A percentile compares a stretch with the other conserved stretches of the same genome.
These are phyloP conservation scores for Agaricus subrufescens DNA, from an alignment of 768 basidiomycete species.

Conservation along the genomic window DNA sequence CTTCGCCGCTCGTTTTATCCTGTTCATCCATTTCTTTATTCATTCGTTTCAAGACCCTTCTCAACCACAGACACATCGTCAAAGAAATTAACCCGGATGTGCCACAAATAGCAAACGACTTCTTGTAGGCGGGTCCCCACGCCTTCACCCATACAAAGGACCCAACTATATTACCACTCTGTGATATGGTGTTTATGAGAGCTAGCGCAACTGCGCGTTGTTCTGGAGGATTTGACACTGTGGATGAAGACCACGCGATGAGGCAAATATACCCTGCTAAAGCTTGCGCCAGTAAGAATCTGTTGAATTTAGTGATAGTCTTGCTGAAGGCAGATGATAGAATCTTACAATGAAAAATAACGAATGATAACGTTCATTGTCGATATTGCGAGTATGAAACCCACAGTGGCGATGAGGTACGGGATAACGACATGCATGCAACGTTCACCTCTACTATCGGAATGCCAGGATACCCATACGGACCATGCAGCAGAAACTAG, in stretches of 20 bases:
- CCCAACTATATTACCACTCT: constrained; percentile 80
- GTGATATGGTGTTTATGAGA: constrained; percentile 74
- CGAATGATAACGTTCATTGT: constrained; percentile 60
- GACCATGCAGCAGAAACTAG: constrained; percentile 54
- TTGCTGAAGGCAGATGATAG: neutral
- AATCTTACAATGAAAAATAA: constrained; percentile 41
- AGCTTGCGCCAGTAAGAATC: constrained; percentile 74
- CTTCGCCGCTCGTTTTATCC: constrained; percentile 28
- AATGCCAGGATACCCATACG: constrained; percentile 58
- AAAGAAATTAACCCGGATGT: constrained; percentile 46
- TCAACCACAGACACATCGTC: constrained; percentile 44
- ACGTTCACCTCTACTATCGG: constrained; percentile 67
- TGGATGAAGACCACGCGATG: constrained; percentile 45
- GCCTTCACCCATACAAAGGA: constrained; percentile 68
- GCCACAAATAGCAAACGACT: constrained; percentile 73
- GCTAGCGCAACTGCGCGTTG: constrained; percentile 89
- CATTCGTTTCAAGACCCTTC: constrained; percentile 34
- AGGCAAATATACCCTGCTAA: constrained; percentile 71
- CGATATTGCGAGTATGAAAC: constrained; percentile 60
- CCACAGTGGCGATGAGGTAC: constrained; percentile 55
- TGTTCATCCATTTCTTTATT: constrained; percentile 35
- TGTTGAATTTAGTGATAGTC: constrained; percentile 17
- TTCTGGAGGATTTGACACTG: constrained; percentile 57
- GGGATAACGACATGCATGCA: constrained; percentile 60
- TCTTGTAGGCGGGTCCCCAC: constrained; percentile 69